Percentiles rank a stretch among this genome's conserved stretches.
Conservation (phyloP, 2,329 filamentous ascomycete species). For the Verticillium isaacii region DNA sequence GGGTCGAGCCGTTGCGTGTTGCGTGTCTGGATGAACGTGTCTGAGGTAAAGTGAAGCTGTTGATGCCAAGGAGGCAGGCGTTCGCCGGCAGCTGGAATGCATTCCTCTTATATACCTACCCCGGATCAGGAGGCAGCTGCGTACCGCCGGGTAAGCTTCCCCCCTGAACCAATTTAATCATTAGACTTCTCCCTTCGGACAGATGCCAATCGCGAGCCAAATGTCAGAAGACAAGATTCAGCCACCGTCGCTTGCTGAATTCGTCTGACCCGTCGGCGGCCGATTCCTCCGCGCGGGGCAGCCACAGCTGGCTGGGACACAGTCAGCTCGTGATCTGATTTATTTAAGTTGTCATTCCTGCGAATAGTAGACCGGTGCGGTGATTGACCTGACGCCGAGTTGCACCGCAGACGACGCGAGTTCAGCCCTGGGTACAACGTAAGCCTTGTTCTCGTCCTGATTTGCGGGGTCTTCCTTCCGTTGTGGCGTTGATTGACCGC, state of each 20-base stretch:
- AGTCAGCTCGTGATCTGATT: neutral
- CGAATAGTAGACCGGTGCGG: neutral
- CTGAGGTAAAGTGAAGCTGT: neutral
- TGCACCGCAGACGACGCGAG: neutral
- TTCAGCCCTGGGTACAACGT: neutral
- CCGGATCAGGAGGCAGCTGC: neutral
- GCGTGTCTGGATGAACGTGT: neutral
- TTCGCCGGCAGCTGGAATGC: neutral
- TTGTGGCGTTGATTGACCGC: neutral
- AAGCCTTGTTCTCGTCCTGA: neutral
- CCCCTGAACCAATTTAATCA: neutral
- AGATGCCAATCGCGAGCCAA: neutral
- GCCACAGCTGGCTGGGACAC: neutral
- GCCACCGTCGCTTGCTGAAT: neutral
- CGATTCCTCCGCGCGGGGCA: neutral
- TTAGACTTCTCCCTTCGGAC: neutral
- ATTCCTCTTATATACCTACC: neutral
- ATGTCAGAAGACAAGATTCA: neutral
- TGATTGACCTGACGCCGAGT: neutral
- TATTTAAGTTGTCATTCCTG: neutral
- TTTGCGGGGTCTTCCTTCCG: neutral
- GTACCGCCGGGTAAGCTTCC: neutral
- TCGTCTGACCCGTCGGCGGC: neutral
- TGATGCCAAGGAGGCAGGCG: neutral
- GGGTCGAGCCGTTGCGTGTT: neutral